Evolutionary conservation across 2,329 filamentous ascomycete genomes (phyloP), one percentile per base, ranked within the genome.

Genomic region (Alternaria burnsii): DNA sequence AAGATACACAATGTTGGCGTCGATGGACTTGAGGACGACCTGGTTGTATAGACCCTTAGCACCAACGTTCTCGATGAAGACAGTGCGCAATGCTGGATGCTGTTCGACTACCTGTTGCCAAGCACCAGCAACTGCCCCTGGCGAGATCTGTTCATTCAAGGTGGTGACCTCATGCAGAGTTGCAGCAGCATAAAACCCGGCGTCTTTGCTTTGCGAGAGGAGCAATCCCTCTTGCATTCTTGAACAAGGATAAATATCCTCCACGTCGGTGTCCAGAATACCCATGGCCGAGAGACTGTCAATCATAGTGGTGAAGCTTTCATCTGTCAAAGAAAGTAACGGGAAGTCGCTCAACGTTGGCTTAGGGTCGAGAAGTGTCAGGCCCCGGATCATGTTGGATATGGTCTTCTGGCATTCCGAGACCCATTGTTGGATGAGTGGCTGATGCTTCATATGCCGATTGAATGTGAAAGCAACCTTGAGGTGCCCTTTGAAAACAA

Each of bases 391-490:
- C 73, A 65, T 73, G 7, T 63, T 51, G 1, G 63, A 63, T 4
- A 84, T 72, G 0, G 75, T 71, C 3, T 73, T 46, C 18, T 74
- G 69, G 52, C 79, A 84, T 34, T 71, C 66, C 0, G 71, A 69
- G 4, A 85, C 76, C 83, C 83, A 85, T 16, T 69, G 38, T 9
- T 72, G 71, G 18, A 86, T 82, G 0, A 69, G 68, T 3, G 76
- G 67, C 58, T 84, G 82, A 61, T 84, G 81, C 10, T 71, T 69
- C 81, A 85, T 84, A 30, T 78, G 71, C 14, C 77, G 76, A 64
- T 85, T 85, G 71, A 82, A 85, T 0, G 83, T 82, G 67, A 86
- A 85, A 0, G 80, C 81, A 52, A 85, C 82, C 9, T 82, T 80
- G 24, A 86, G 75, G 14, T 72, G 73, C 0, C 81, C 82, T 52